A percentile compares a stretch with the other conserved stretches of the same genome.
Conservation (phyloP, 2,329 filamentous ascomycete species). For the Colletotrichum simmondsii region DNA sequence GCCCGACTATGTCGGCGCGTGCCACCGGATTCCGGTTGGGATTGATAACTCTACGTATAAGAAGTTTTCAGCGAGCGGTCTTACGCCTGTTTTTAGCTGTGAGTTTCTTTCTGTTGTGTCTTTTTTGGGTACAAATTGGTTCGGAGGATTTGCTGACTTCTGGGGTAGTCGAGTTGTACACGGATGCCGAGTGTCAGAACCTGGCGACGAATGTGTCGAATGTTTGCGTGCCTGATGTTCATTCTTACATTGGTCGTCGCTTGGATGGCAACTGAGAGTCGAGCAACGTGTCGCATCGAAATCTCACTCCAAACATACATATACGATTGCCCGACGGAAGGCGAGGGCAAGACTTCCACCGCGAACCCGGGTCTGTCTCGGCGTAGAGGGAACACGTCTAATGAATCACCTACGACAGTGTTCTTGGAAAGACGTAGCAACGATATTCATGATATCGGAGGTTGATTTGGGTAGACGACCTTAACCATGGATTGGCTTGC, state of each 20-base stretch:
- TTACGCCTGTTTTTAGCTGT: conserved; percentile 13
- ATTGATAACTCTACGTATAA: conserved; percentile 16
- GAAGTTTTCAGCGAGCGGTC: conserved; percentile 8
- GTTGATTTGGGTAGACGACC: neutral
- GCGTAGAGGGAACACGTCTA: no score
- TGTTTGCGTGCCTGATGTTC: conserved; percentile 21
- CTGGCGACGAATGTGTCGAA: conserved; percentile 20
- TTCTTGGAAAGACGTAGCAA: neutral
- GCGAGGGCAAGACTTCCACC: no score
- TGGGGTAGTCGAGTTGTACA: conserved; percentile 18
- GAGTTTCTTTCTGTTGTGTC: neutral
- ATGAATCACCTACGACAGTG: no score
- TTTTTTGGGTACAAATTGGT: no score
- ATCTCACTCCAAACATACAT: no score
- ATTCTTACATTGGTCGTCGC: conserved; percentile 25
- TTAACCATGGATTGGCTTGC: neutral
- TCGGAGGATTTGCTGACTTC: neutral
- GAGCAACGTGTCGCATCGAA: neutral
- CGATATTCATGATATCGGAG: neutral
- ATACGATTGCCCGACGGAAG: no score
- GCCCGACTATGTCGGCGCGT: neutral
- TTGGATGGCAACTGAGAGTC: conserved; percentile 1
- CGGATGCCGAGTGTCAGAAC: conserved; percentile 7
- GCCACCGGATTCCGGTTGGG: neutral
- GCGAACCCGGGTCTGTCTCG: no score